Evolutionary conservation across 2,329 filamentous ascomycete genomes (phyloP), one percentile per base, ranked within the genome.

Genomic region (Arthrobotrys megalospora): DNA sequence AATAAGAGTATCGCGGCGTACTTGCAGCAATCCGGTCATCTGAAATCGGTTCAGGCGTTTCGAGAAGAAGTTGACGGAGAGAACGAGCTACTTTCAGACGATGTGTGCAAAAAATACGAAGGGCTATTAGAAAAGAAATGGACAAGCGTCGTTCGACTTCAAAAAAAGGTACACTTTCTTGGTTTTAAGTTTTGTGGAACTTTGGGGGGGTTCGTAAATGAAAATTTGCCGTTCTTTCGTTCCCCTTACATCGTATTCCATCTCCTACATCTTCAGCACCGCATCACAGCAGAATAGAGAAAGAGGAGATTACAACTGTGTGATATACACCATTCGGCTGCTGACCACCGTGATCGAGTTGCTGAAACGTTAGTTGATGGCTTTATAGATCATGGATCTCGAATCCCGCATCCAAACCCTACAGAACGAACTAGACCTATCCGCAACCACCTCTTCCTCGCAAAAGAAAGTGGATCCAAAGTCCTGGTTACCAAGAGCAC

Each of bases 51-150:
- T 12, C 52, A 72, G 52, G 89, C 91, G 24, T 86, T 97, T 76
- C 90, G 93, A 79, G 88, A 92, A 82, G 94, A 97, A 84, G 86
- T 93, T n/a, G 88, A 88, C 69, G 88, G 97, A 3, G 88, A 90
- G 64, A 89, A 92, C 80, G 87, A 86, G 43, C 85, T 86, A 58
- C 94, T 96, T 82, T 93, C 97, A 83, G 88, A 92, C 79, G 88
- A 89, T 16, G 97, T 93, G 19, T 89, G 91, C 65, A 97, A 97
- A 87, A 97, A 97, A 86, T 98, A 97, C 86, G 94, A 97, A 85
- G 92, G 93, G 1, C 85, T 98, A 32, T 86, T 98, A 81, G 95
- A 98, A 88, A 97, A 97, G 89, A 98, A 98, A 87, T 98, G 95
- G 95, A 98, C 95, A 19, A 96, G 93, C 82, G 92, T 98, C 32